Percentiles rank a stretch among this genome's conserved stretches.
These are phyloP conservation scores for Chlorella sp. DNA, from an alignment of 139 green algal species.

Conservation along the genomic window DNA sequence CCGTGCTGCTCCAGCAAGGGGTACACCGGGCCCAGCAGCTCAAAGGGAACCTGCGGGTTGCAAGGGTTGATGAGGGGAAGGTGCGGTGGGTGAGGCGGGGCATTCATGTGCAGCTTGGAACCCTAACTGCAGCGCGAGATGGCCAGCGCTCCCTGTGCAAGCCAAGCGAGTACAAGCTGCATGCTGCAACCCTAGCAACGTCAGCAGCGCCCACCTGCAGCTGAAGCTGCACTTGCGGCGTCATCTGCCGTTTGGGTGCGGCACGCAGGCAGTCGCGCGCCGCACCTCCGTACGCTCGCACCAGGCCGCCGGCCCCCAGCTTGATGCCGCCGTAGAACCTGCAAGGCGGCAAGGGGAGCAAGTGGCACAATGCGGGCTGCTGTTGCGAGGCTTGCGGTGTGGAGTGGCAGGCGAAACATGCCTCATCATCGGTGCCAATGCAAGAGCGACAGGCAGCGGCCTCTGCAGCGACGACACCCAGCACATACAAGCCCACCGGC, in stretches of 20 bases:
- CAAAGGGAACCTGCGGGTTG: constrained; percentile 40
- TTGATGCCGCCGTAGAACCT: constrained; percentile 91
- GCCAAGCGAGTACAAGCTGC: too few relatives aligned
- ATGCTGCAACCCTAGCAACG: background rate
- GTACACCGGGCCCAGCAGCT: constrained; percentile 56
- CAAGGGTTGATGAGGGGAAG: too few relatives aligned
- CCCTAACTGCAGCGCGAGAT: background rate
- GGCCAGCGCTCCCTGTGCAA: too few relatives aligned
- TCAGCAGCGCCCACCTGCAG: background rate
- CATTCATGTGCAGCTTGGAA: too few relatives aligned
- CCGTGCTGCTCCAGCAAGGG: constrained; percentile 44
- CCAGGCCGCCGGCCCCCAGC: constrained; percentile 87
- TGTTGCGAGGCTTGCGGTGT: too few relatives aligned
- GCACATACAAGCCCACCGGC: too few relatives aligned
- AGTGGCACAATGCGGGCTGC: too few relatives aligned
- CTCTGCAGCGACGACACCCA: too few relatives aligned
- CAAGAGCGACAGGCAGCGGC: too few relatives aligned
- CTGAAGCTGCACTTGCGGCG: constrained; percentile 34
- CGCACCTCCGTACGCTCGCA: constrained; percentile 81
- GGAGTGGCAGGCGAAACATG: too few relatives aligned
- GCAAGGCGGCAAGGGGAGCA: background rate
- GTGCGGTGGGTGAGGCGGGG: too few relatives aligned
- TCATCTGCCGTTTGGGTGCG: constrained; percentile 51
- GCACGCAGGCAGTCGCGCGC: constrained; percentile 73
- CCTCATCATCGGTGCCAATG: too few relatives aligned